Evolutionary conservation across 2,329 filamentous ascomycete genomes (phyloP).

Genomic region (Calonectria ilicicola): DNA sequence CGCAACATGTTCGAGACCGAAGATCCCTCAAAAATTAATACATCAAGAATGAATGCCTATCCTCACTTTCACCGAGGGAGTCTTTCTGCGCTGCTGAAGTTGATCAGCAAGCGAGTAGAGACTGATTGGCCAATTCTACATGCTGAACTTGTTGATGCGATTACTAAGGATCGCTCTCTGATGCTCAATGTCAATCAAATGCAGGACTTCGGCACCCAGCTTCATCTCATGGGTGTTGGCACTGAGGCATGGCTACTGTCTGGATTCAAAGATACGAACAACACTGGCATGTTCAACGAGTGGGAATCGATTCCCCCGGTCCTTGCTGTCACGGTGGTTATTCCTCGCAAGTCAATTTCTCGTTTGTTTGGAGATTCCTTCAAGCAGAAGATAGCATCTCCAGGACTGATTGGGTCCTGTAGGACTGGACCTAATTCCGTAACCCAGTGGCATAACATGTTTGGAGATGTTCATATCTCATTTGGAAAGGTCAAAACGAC

Average conservation of each 20-base stretch:
- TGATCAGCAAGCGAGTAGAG: constrained; percentile 48
- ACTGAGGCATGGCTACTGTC: constrained; percentile 47
- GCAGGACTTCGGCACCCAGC: constrained; percentile 51
- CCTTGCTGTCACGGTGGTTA: constrained; percentile 51
- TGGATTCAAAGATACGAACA: constrained; percentile 32
- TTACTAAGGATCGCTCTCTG: constrained; percentile 45
- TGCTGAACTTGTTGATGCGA: constrained; percentile 43
- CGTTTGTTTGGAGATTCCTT: constrained; percentile 40
- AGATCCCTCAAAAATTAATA: constrained; percentile 39
- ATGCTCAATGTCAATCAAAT: constrained; percentile 46
- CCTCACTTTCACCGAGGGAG: constrained; percentile 53
- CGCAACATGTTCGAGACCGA: constrained; percentile 59
- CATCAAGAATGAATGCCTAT: constrained; percentile 32
- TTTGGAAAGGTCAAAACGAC: constrained; percentile 52
- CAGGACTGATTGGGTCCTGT: constrained; percentile 46
- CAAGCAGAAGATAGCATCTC: constrained; percentile 35
- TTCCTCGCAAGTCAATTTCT: constrained; percentile 47
- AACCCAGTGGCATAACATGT: constrained; percentile 50
- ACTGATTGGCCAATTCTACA: constrained; percentile 50
- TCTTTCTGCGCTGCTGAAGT: constrained; percentile 53
- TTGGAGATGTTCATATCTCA: constrained; percentile 53
- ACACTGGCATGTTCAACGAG: constrained; percentile 45
- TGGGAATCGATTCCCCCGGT: constrained; percentile 53
- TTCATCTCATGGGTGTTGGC: constrained; percentile 50
- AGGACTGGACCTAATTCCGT: constrained; percentile 36